Base-by-base conservation (phyloP, 345 rosid species). In the Eucalyptus albens region DNA sequence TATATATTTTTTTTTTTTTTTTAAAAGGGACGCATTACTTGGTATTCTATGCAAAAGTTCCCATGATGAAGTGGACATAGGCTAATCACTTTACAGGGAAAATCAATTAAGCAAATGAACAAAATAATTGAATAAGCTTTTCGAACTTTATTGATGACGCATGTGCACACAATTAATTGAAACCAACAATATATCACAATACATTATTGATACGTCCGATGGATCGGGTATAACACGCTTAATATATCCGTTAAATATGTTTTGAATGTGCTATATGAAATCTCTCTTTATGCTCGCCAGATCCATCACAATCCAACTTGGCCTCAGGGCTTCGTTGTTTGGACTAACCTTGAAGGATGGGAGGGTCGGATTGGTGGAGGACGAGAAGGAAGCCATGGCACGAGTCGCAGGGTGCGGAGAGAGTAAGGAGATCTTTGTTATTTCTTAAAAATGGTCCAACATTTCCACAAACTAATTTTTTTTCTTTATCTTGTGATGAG, bases 161-260 rank as follows among this genome's bases (percentile, higher is more conserved):
- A 27, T 60, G 1, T 27, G 31, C 31, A 60, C 69, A 60, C 15
- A 13, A 60, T 27, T 60, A 60, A 27, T 44, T 44, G 45, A 44
- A 44, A 44, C 45, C 0, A 44, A 0, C 45, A 44, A 44, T 44
- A 44, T 44, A 44, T 44, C 45, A 44, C 45, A 9, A 45, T 45
- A 45, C 1, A 45, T 45, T 45, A 45, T 45, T 45, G 47, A 45
- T 45, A 45, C 0, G 47, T 45, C 47, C 11, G 2, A 45, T 9
- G 47, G 11, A 45, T 45, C 3, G 4, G 47, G 11, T 45, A 45
- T 7, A 45, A 45, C 4, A 9, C 11, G 7, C 47, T 6, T 45
- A 45, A 45, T 8, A 45, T 9, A 45, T 45, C 11, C 11, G 1
- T 45, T 3, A 9, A 45, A 9, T 1, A 3, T 2, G 0, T 45